A percentile compares a stretch with the other conserved stretches of the same genome.
Evolutionary conservation across 1,284 basidiomycete genomes (phyloP).

Genomic region (Heterobasidion irregulare): DNA sequence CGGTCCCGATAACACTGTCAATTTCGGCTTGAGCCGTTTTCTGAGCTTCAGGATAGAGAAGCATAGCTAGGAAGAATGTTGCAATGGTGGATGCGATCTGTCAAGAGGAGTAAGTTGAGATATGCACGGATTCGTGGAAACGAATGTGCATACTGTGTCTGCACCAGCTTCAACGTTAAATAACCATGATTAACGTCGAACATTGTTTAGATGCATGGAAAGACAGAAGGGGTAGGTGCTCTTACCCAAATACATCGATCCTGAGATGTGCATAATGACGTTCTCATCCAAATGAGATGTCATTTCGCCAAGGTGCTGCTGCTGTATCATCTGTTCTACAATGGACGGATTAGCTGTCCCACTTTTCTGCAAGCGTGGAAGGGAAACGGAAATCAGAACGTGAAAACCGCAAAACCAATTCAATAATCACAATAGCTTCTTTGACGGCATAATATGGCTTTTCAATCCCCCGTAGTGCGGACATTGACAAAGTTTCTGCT

Average conservation of each 20-base stretch:
- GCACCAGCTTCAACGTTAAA: neutral
- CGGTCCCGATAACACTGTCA: constrained; percentile 10
- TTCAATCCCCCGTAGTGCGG: neutral
- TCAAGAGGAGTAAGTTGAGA: neutral
- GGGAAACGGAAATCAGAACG: neutral
- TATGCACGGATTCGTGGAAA: neutral
- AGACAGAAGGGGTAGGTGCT: neutral
- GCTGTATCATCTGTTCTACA: neutral
- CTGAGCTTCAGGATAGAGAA: constrained; percentile 17
- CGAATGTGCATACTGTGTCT: neutral
- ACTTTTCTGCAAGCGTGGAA: neutral
- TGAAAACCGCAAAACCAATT: neutral
- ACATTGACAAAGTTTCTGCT: constrained; percentile 9
- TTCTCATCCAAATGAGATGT: neutral
- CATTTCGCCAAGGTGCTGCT: neutral
- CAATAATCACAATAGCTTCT: neutral
- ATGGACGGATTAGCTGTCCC: neutral
- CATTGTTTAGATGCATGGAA: neutral
- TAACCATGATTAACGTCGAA: neutral
- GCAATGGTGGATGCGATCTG: constrained; percentile 13
- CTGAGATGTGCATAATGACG: neutral
- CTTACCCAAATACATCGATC: constrained; percentile 8
- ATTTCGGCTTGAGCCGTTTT: constrained; percentile 18
- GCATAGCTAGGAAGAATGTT: constrained; percentile 17
- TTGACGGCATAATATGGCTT: neutral